These are phyloP conservation scores for Tylopilus sp. DNA, from an alignment of 768 basidiomycete genomes.

Conservation along the genomic window DNA sequence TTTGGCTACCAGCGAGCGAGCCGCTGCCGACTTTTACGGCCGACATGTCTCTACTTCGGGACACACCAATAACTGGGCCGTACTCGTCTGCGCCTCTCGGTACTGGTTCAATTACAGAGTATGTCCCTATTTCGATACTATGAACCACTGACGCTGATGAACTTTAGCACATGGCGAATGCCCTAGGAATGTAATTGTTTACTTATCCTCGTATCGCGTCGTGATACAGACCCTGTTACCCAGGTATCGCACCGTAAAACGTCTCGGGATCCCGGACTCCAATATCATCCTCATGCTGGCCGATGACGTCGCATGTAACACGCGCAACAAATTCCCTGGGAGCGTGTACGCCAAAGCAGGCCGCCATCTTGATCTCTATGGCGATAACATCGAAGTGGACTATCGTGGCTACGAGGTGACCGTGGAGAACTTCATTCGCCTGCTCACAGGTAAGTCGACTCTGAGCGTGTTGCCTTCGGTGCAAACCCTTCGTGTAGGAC, in stretches of 20 bases:
- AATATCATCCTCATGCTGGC: constrained; percentile 99
- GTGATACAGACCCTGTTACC: constrained; percentile 1
- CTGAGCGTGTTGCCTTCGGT: neutral
- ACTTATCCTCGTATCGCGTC: neutral
- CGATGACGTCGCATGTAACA: constrained; percentile 92
- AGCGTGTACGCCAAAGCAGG: constrained; percentile 90
- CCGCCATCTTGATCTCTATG: constrained; percentile 83
- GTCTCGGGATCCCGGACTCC: constrained; percentile 95
- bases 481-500: constrained; percentile 47
- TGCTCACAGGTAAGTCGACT: constrained; percentile 73
- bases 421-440: constrained; percentile 91
- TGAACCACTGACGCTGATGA: neutral
- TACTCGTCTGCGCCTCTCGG: constrained; percentile 88
- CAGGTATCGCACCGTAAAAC: constrained; percentile 98
- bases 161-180: constrained; percentile 95
- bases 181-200: constrained; percentile 84
- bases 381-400: constrained; percentile 96
- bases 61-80: constrained; percentile 99
- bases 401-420: constrained; percentile 98
- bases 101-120: constrained; percentile 99
- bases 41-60: constrained; percentile 35
- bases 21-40: constrained; percentile 46
- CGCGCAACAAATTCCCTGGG: constrained; percentile 88
- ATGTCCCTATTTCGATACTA: constrained; percentile 25
- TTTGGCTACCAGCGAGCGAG: constrained; percentile 32